Evolutionary conservation across 2,329 filamentous ascomycete genomes (phyloP), one percentile per base, ranked within the genome.

Genomic region (Exophiala phaeomuriformis): DNA sequence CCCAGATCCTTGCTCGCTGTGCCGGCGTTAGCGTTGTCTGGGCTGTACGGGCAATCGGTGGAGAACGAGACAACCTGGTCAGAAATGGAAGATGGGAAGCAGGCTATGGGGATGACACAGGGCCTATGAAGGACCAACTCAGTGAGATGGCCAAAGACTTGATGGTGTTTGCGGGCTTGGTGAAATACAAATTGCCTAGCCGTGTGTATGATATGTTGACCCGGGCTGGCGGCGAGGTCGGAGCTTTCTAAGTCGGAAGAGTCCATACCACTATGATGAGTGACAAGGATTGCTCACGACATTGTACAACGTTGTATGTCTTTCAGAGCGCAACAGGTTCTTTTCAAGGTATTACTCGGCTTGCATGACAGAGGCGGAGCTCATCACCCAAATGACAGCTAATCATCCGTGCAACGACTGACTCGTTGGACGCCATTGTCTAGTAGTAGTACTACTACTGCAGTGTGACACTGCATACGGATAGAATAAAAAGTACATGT

Each of bases 1-100:
- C 89, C 3, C 82, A 88, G 61, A 82, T 90, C 5, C 86, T 98
- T 39, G 85, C 90, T 2, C 84, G 88, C 67, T 95, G 93, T 65
- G 84, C 96, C 63, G 91, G 91, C 12, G 89, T 91, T 69, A 77
- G 97, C 58, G 79, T 98, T 59, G 85, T 95, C 74, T 97, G 93
- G 93, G 89, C 89, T 47, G 88, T 98, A 61, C 80, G 85, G 40
- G 90, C 87, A 72, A 94, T 90, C 70, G 84, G 85, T 47, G 80
- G 83, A 52, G 85, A 95, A 70, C 81, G 88, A 58, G 84, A 86
- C 63, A 75, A 83, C 57, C 77, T 94, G 44, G 32, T 53, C 9
- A 78, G 79, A 52, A 79, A 77, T 54, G 83, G 84, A 30, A 80
- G 85, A 63, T 96, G 86, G 69, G 89, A 85, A 62, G 54, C 59